Conservation (phyloP, 495 filamentous ascomycete genomes). For the Penicillium dipodomyicola region DNA sequence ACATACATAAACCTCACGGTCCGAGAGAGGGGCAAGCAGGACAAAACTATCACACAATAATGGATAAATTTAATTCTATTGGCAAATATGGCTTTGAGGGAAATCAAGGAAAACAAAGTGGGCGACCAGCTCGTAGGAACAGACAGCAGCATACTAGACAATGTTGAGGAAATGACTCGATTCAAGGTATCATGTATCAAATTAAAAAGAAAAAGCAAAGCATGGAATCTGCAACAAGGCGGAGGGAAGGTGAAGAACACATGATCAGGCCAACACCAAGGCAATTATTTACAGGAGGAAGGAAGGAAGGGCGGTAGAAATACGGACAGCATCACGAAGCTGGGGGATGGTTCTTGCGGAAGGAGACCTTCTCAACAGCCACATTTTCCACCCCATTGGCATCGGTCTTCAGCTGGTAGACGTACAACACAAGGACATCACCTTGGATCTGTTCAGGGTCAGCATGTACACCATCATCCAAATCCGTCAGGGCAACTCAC, state of each 20-base stretch:
- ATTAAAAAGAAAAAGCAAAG: constrained; percentile 17
- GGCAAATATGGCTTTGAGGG: no score
- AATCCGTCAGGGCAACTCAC: constrained; percentile 53
- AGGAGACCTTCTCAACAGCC: constrained; percentile 95
- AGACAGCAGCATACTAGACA: not conserved
- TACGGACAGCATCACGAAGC: constrained; percentile 24
- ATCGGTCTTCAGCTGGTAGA: constrained; percentile 93
- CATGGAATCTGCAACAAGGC: constrained; percentile 5
- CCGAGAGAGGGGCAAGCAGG: no score
- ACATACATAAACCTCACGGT: no score
- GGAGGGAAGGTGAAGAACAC: constrained; percentile 14
- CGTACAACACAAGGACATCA: constrained; percentile 93
- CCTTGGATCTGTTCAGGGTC: constrained; percentile 75
- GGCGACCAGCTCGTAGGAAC: not conserved
- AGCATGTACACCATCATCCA: not conserved
- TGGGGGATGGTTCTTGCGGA: constrained; percentile 69
- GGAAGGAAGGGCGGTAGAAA: constrained; percentile 2
- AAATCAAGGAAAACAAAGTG: not conserved
- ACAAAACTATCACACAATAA: not conserved
- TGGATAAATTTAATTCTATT: not conserved
- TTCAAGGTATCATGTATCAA: constrained; percentile 23
- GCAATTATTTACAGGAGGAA: constrained; percentile 36
- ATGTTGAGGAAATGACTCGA: constrained; percentile 1
- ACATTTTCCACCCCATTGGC: constrained; percentile 87
- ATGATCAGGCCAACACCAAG: constrained; percentile 25